Base-by-base conservation (phyloP, 1,284 basidiomycete genomes). In the Malassezia caprae region DNA sequence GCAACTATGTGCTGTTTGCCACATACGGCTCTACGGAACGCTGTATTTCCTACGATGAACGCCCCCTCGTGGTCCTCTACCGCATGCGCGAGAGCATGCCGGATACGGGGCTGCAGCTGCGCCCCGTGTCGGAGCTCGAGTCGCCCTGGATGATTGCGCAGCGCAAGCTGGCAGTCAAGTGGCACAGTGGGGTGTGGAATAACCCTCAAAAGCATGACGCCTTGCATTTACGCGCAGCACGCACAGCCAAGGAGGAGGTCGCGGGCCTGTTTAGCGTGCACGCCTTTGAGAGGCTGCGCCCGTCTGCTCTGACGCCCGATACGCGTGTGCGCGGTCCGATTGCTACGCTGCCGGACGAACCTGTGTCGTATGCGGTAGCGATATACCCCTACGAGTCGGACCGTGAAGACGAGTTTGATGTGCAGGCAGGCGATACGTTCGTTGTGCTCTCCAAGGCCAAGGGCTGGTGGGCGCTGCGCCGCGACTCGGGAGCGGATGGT, bases 391-490 rank as follows among this genome's bases (percentile, higher is more conserved):
- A 96, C 77, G 87, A 89, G 82, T 90, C 90, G 8, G 90, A 96
- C 76, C 85, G 91, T 71, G 87, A 89, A 47, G 93, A 98, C 75
- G 94, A 99, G 75, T 96, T 96, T 75, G 90, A 96, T 72, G 93
- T 98, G 2, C 83, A 87, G 41, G 90, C 96, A 1, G 77, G 77
- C 34, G 77, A 77, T 52, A 76, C 76, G 19, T 96, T 94, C 76
- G 83, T 96, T 63, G 93, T 96, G 68, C 79, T 94, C 51, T 88
- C 87, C 56, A 85, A 93, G 60, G 86, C 90, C 13, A 85, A 91
- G 59, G 94, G 94, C 0, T 98, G 94, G 94, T 99, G 93, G 90
- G 87, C 96, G 31, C 93, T 98, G 3, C 90, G 96, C 72, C 83
- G 88, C 30, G 94, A 98, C 75, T 54, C 69, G 1, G 50, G 59